Conservation (phyloP, 1,284 basidiomycete species). For the Sporisorium reilianum region DNA sequence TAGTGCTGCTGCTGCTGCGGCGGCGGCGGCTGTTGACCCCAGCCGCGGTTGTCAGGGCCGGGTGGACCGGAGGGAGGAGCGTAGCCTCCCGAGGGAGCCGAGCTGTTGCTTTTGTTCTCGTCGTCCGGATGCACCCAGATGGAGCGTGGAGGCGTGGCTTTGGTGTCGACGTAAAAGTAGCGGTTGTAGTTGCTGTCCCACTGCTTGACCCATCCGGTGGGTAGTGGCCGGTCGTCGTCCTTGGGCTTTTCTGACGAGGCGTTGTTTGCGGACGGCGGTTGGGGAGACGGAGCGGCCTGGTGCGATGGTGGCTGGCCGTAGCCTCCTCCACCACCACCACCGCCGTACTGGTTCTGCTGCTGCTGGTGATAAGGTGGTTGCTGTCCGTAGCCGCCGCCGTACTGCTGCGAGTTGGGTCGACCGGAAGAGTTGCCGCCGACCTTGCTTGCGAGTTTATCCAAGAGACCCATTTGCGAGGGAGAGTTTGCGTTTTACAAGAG, state of each 20-base stretch:
- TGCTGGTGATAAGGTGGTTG: conserved; percentile 33
- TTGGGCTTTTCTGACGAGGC: conserved; percentile 26
- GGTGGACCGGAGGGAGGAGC: conserved; percentile 56
- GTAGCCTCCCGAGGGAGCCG: conserved; percentile 25
- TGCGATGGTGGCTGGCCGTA: conserved; percentile 5
- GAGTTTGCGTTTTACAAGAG: not conserved
- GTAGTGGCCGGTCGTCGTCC: conserved; percentile 57
- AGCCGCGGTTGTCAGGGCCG: conserved; percentile 38
- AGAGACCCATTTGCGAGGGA: conserved; percentile 49
- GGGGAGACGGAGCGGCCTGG: conserved; percentile 11
- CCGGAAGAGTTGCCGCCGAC: conserved; percentile 27
- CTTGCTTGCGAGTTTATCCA: conserved; percentile 62
- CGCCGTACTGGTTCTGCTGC: conserved; percentile 28
- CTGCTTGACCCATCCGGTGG: conserved; percentile 65
- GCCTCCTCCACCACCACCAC: conserved; percentile 7
- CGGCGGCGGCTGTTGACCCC: conserved; percentile 32
- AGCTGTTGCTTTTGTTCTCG: conserved; percentile 26
- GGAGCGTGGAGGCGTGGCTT: conserved; percentile 60
- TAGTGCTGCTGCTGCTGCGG: too few species aligned
- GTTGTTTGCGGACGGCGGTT: conserved; percentile 1
- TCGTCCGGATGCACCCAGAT: conserved; percentile 66
- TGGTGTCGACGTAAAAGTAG: conserved; percentile 67
- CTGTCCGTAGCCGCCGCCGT: conserved; percentile 34
- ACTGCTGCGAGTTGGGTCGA: conserved; percentile 42
- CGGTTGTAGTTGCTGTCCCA: conserved; percentile 64